Base-by-base conservation (phyloP, 352 stramenopile species). In the Thalassiosira sp. region DNA sequence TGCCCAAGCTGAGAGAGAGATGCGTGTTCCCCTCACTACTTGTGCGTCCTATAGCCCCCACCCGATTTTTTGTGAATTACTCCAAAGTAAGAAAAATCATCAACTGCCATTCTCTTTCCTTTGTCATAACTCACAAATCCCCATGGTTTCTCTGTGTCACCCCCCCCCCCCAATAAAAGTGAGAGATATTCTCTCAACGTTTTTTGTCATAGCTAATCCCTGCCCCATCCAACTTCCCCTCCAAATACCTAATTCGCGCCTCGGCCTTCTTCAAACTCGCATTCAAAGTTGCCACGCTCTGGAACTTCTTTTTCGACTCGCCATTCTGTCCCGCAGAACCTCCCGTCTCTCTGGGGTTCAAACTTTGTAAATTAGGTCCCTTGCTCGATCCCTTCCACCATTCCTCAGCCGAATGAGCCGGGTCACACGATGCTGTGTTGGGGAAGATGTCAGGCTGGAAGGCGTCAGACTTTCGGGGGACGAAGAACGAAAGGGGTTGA, bases 371-470 rank as follows among this genome's bases (percentile, higher is more conserved):
- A 24, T 95, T 87, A 2, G 97, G 97, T 11, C 87, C 85, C 81
- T 98, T 98, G 57, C 98, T 95, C 5, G 93, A 94, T 72, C 97
- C 97, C 28, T 86, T 89, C 35, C 97, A 33, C 97, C 97, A 99
- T 72, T 99, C 95, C 59, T 98, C 95, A 15, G 94, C 96, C 15
- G 89, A 95, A 90, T 98, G 96, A 15, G 97, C 97, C 42, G 97
- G 94, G 65, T 97, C 92, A 52, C 93, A 90, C n/a, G 96, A 92
- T 52, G 96, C 97, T 54, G 93, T 96, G 83, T 98, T 95, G 16
- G 97, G 97, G 89, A 98, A 99, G 81, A 99, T 97, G 84, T 99
- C 97, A 75, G 98, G 95, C 89, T 99, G 97, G 90, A 99, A 99
- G 22, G 95, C 95, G 76, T 99, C 97, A 68, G 94, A 98, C 89